Conservation (phyloP, 169 alveolate genomes). For the Pseudocohnilembus persalinus region DNA sequence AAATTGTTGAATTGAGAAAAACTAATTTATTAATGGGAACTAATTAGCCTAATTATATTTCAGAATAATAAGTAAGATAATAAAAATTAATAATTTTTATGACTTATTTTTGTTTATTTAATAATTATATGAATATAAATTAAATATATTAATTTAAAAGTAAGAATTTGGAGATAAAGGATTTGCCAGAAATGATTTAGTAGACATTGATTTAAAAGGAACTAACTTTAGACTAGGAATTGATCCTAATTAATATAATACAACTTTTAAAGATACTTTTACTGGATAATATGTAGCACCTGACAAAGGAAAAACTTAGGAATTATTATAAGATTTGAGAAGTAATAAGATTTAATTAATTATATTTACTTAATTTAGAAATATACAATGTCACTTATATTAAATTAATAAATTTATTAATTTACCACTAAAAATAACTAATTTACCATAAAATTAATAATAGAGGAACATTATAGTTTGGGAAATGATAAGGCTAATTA, state of each 20-base stretch:
- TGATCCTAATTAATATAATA: constrained; percentile 20
- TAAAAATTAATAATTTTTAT: no score
- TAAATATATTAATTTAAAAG: not conserved
- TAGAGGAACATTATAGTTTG: constrained; percentile 21
- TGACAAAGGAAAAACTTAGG: constrained; percentile 26
- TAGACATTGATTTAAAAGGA: constrained; percentile 15
- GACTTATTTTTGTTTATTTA: not conserved
- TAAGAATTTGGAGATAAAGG: constrained; percentile 18
- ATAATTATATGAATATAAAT: no score
- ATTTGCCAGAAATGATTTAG: not conserved
- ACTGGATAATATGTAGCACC: constrained; percentile 17
- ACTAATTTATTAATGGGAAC: constrained; percentile 40
- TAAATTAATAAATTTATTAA: not conserved
- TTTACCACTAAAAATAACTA: no score
- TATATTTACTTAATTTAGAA: not conserved
- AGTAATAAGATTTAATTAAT: not conserved
- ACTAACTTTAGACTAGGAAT: constrained; percentile 31
- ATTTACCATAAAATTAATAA: no score
- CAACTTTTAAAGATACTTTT: constrained; percentile 19
- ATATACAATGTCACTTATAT: not conserved
- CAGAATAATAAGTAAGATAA: constrained; percentile 8
- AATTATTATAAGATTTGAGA: constrained; percentile 39
- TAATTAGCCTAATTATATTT: constrained; percentile 18
- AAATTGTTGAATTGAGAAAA: constrained; percentile 41
- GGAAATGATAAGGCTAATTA: constrained; percentile 6